phyloP scores from a whole-genome alignment of 768 basidiomycete species.

The Trametes sanguinea region DNA sequence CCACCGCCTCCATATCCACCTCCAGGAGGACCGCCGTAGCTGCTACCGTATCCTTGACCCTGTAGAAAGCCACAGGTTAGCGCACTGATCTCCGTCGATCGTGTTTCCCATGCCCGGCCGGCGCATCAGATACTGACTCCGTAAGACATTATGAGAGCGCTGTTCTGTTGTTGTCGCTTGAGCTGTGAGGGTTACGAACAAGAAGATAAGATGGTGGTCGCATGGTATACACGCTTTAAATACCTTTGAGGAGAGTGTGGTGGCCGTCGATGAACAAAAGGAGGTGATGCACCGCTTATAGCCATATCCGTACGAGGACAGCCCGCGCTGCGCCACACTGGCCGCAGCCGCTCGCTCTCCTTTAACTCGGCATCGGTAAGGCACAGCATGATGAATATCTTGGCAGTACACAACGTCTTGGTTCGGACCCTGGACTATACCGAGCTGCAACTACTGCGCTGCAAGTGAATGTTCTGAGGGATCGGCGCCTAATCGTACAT shows the following conservation, averaged over 20 bases:
- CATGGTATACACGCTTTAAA: background rate
- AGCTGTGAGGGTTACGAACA: background rate
- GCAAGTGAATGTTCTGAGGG: no score
- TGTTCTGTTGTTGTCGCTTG: background rate
- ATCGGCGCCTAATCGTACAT: no score
- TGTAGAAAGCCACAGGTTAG: background rate
- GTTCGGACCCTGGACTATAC: no score
- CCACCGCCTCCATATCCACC: constrained; percentile 26
- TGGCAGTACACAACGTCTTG: background rate
- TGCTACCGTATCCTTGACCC: constrained; percentile 8
- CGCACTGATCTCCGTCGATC: background rate
- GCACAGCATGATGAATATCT: background rate
- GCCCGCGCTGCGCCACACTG: background rate
- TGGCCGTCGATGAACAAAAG: background rate
- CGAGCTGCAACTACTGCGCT: no score
- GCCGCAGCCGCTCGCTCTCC: background rate
- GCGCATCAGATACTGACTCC: background rate
- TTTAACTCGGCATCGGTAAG: background rate
- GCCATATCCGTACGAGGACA: background rate
- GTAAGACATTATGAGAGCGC: background rate
- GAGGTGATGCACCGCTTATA: background rate
- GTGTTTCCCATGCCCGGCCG: background rate
- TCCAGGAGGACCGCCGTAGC: constrained; percentile 10
- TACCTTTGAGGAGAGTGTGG: background rate
- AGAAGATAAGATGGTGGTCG: background rate